Conservation (phyloP, 352 stramenopile genomes). For the Phytophthora citrophthora region DNA sequence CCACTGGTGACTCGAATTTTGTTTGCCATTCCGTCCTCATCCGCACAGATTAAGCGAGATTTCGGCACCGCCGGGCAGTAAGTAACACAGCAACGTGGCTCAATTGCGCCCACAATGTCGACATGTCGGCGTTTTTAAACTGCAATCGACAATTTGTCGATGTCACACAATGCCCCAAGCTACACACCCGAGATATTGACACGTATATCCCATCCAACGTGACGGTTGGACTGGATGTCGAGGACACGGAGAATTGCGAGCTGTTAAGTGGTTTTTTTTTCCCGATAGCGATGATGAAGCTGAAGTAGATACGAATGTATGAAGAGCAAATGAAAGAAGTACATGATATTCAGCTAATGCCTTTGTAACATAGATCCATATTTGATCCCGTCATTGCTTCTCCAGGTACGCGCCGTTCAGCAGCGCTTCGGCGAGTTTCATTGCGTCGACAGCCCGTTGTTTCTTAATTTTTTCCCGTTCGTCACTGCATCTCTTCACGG, state of each 20-base stretch:
- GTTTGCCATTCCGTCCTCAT: slow-evolving; percentile 10
- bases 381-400: no score
- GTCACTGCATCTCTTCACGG: slow-evolving; percentile 2
- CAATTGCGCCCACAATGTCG: background rate
- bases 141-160: slow-evolving; percentile 13
- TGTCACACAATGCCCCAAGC: slow-evolving; percentile 8
- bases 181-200: slow-evolving; percentile 1
- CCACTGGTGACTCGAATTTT: slow-evolving; percentile 6
- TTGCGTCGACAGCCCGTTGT: background rate
- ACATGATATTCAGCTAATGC: no score
- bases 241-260: background rate
- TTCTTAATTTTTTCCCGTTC: background rate
- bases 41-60: slow-evolving; percentile 2
- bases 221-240: background rate
- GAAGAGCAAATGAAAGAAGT: background rate
- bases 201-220: slow-evolving; percentile 1
- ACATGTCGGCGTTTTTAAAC: slow-evolving; percentile 17
- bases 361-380: no score
- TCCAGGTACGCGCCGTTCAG: no score
- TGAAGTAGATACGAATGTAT: no score
- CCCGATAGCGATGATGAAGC: background rate
- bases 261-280: background rate
- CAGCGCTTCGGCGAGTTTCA: background rate
- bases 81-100: slow-evolving; percentile 3
- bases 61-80: slow-evolving; percentile 3